Percentiles rank a stretch among this genome's conserved stretches.
phyloP scores from a whole-genome alignment of 192 early-diverging fungal species.

The Neocallimastix lanati region DNA sequence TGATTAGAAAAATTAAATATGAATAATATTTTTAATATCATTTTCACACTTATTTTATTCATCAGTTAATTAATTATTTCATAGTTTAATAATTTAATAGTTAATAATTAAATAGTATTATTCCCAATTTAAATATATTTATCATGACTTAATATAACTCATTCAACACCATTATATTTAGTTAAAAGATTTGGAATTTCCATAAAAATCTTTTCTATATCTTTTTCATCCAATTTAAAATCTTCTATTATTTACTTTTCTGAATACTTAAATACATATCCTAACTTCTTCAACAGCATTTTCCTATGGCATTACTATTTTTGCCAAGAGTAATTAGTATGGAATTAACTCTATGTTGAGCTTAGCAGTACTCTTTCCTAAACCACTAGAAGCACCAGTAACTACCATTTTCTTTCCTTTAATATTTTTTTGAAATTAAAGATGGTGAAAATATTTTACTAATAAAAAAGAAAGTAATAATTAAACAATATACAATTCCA shows the following conservation, averaged over 20 bases:
- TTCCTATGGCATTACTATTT: not conserved
- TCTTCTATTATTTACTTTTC: not conserved
- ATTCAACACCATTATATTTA: not conserved
- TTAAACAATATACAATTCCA: not conserved
- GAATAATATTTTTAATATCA: no score
- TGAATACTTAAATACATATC: not conserved
- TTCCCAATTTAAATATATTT: no score
- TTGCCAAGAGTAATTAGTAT: not conserved
- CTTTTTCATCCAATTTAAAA: not conserved
- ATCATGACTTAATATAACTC: not conserved
- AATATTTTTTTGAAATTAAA: not conserved
- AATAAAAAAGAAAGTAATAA: not conserved
- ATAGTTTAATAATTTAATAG: no score
- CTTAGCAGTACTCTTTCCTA: slow-evolving; percentile 10
- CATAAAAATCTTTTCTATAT: not conserved
- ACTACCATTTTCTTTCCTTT: slow-evolving; percentile 9
- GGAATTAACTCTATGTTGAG: slow-evolving; percentile 8
- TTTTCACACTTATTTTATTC: no score
- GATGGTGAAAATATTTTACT: not conserved
- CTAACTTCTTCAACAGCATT: not conserved
- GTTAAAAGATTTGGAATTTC: not conserved
- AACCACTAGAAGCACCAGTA: slow-evolving; percentile 13
- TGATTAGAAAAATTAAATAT: no score
- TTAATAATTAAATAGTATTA: no score
- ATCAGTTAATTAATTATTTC: no score